Evolutionary conservation across 495 filamentous ascomycete genomes (phyloP), one percentile per base, ranked within the genome.

Genomic region (Penicillium chermesinum): DNA sequence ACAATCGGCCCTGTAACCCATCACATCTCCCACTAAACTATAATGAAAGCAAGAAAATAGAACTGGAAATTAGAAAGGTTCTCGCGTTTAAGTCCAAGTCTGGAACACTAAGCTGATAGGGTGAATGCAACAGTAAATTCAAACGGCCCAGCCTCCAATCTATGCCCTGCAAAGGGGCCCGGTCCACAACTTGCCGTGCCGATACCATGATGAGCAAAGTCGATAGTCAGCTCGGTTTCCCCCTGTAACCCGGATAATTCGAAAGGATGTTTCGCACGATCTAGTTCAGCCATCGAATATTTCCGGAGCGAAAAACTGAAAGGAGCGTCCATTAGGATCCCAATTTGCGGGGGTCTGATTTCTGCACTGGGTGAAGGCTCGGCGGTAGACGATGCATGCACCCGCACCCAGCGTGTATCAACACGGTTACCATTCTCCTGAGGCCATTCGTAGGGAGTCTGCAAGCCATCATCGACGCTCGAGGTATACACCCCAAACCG

Each of bases 341-440:
- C 50, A 46, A 58, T 58, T 40, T 48, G 78, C 69, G 14, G 81
- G 74, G 6, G 81, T 30, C 25, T 30, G 5, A 30, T 10, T 10
- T 30, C 25, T 30, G 25, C 10, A 4, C 10, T 30, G 5, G 5
- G 5, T 10, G 10, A 5, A 5, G 25, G 10, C 10, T 10, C 25
- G 25, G 25, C 25, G 10, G 36, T 48, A 15, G 34, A 38, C 0
- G 8, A 30, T 40, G 25, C 4, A 10, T 30, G 25, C 10, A 21
- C n/a, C 4, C 9, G 20, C 15, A 32, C 37, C 77, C 81, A 85
- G 15, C 76, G 56, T 3, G 75, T 79, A 15, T 77, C 80, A 35
- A 75, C 78, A n/a, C 80, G 64, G 47, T 85, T 85, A 27, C 79
- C 75, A 39, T 69, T 75, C 48, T 86, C 82, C 47, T 85, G 83